Base-by-base conservation (phyloP, 2,329 filamentous ascomycete species). In the Xylaria sp. region DNA sequence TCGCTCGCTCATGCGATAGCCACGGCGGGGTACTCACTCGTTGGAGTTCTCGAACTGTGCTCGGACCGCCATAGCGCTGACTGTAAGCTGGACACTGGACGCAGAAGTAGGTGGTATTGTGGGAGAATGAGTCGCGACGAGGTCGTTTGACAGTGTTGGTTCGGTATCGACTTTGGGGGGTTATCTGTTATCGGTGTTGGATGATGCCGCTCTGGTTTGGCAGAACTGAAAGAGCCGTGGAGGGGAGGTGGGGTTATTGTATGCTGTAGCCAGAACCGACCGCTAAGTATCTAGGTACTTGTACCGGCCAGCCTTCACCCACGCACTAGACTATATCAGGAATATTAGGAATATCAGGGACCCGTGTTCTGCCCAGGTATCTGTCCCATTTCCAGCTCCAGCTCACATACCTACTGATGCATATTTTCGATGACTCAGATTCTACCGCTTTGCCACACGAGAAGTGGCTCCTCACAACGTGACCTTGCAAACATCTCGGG, bases 21-120 rank as follows among this genome's bases (percentile, higher is more conserved):
- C 63, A 68, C 69, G 68, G 69, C 69, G 70, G 71, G 70, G 72
- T 72, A 81, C 88, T 75, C 83, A 94, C 91, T 95, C 91, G 81
- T 94, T 94, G 73, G 90, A 94, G 82, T 93, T 94, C 80, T 95
- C 91, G 77, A 95, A 95, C 77, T 92, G 87, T 70, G 87, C 87
- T 74, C 87, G 85, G 60, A 89, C 86, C 74, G 87, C 86, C 87
- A 89, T 89, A 73, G 71, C 81, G 47, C 53, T 67, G 53, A 51
- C 43, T 57, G 52, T 60, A 68, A 56, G 47, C 41, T 64, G 64
- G 27, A 54, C 71, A 62, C 67, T 65, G 63, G 53, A 62, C 56
- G 58, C 58, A 13, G 60, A 46, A 38, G 60, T 54, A 37, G 60
- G 37, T 62, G 48, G 43, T 70, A 70, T 69, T 48, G 57, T 67